Evolutionary conservation across 306 rosid genomes (phyloP).

Genomic region (Rubus parviflorus): DNA sequence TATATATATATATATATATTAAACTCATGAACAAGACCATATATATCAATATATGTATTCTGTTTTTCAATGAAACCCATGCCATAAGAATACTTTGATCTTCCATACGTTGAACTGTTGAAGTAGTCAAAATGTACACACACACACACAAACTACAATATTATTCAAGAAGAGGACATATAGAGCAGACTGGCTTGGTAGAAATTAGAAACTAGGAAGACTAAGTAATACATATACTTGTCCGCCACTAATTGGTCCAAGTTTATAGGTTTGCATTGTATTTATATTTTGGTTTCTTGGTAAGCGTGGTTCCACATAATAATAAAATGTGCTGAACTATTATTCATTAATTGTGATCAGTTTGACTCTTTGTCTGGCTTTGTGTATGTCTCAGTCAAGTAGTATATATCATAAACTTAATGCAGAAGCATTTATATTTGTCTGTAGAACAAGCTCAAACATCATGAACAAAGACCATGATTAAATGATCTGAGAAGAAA

Average conservation of each 20-base stretch:
- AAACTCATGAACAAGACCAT: background rate
- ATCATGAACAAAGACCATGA: background rate
- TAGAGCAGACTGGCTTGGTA: background rate
- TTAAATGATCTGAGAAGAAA: background rate
- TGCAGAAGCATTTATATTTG: background rate
- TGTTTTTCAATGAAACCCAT: background rate
- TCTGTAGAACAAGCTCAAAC: slow-evolving; percentile 8
- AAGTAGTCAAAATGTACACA: slow-evolving; percentile 11
- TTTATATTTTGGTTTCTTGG: slow-evolving; percentile 8
- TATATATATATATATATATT: background rate
- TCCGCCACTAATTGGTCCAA: background rate
- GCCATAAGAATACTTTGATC: slow-evolving; percentile 3
- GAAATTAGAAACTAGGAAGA: background rate
- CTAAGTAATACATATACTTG: background rate
- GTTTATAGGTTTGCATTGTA: background rate
- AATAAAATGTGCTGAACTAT: slow-evolving; percentile 14
- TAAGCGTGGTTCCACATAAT: slow-evolving; percentile 38
- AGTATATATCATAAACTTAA: background rate
- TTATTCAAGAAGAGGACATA: background rate
- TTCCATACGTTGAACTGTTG: background rate
- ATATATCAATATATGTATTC: background rate
- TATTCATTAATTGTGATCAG: slow-evolving; percentile 6
- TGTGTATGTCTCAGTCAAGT: background rate
- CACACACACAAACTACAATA: background rate
- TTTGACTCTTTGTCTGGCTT: slow-evolving; percentile 26